Evolutionary conservation across 2,329 filamentous ascomycete genomes (phyloP).

Genomic region (Pestalotiopsis sp.): DNA sequence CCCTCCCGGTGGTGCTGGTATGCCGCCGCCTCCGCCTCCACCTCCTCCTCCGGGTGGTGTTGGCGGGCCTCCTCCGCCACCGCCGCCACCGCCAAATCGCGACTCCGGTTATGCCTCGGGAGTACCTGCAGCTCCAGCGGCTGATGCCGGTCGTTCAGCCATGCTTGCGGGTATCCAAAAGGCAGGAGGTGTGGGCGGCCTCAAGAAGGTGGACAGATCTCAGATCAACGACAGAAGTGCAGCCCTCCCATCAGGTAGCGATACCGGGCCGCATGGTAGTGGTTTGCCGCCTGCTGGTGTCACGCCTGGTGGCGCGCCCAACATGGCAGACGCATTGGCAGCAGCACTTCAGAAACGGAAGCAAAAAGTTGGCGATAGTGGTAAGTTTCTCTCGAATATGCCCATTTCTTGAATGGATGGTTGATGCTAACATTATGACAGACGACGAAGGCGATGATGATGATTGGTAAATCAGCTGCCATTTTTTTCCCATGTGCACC

Average conservation of each 20-base stretch:
- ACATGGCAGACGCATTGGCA: slow-evolving; percentile 82
- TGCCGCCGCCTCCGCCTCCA: slow-evolving; percentile 38
- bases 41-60: slow-evolving; percentile 38
- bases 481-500: background rate
- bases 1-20: slow-evolving; percentile 18
- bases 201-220: slow-evolving; percentile 75
- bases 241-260: slow-evolving; percentile 56
- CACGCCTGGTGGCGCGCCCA: slow-evolving; percentile 57
- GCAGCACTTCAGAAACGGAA: slow-evolving; percentile 81
- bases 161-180: slow-evolving; percentile 74
- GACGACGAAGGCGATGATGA: slow-evolving; percentile 80
- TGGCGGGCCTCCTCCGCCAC: slow-evolving; percentile 44
- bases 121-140: slow-evolving; percentile 48
- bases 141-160: slow-evolving; percentile 55
- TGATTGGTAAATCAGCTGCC: slow-evolving; percentile 60
- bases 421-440: slow-evolving; percentile 34
- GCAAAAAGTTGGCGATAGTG: slow-evolving; percentile 91
- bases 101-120: slow-evolving; percentile 62
- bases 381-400: slow-evolving; percentile 60
- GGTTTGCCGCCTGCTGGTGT: slow-evolving; percentile 55
- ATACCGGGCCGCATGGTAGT: slow-evolving; percentile 54
- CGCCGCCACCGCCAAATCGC: slow-evolving; percentile 58
- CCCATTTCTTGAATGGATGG: slow-evolving; percentile 26
- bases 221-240: slow-evolving; percentile 74
- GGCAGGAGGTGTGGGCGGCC: slow-evolving; percentile 64